phyloP scores from a whole-genome alignment of 148 eudicot species.

The Gaultheria prostrata region DNA sequence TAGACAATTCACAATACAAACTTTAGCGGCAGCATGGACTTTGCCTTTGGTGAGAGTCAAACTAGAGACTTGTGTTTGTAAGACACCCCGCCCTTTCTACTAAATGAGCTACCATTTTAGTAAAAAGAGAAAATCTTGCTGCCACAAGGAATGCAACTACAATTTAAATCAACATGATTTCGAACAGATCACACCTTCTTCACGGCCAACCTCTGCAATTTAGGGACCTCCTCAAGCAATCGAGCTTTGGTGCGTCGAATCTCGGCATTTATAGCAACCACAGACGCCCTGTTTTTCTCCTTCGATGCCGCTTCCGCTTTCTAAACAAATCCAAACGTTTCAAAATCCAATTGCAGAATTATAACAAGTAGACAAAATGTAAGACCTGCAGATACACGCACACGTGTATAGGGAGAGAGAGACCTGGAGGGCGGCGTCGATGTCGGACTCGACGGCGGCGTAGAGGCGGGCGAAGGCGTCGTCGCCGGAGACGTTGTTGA shows the following conservation, averaged over 20 bases:
- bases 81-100: not conserved
- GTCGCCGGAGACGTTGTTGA: constrained; percentile 79
- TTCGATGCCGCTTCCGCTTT: constrained; percentile 76
- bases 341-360: constrained; percentile 1
- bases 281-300: constrained; percentile 74
- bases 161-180: not conserved
- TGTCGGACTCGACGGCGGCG: constrained; percentile 69
- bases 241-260: constrained; percentile 87
- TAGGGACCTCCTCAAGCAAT: constrained; percentile 85
- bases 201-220: constrained; percentile 85
- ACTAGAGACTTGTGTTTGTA: not conserved
- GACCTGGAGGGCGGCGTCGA: constrained; percentile 76
- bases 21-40: not conserved
- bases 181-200: constrained; percentile 59
- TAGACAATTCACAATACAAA: not conserved
- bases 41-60: not conserved
- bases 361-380: not conserved
- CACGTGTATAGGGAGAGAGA: too few relatives aligned
- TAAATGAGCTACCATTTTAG: not conserved
- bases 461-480: constrained; percentile 96
- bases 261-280: constrained; percentile 95
- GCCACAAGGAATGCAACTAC: not conserved
- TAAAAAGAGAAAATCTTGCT: not conserved
- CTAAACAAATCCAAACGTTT: constrained; percentile 25
- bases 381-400: too few relatives aligned